Evolutionary conservation across 2,329 filamentous ascomycete genomes (phyloP), one percentile per base, ranked within the genome.

Genomic region (Cercospora nicotianae): DNA sequence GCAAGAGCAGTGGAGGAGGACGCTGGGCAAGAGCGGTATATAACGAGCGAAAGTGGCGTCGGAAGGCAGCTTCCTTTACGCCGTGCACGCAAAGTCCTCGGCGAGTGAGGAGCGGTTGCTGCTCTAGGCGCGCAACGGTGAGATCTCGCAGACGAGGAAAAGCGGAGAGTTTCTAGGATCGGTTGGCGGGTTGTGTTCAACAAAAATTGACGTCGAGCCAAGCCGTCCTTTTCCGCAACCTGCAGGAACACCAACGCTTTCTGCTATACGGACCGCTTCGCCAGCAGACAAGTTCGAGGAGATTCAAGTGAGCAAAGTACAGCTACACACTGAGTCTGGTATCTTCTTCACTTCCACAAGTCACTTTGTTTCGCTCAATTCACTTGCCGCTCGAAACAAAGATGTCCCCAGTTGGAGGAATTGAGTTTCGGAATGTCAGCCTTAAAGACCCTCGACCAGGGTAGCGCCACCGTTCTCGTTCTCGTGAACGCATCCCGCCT

Each of bases 151-250:
- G 53, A 26, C 16, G 60, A 36, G 60, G 26, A 64, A 63, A 64
- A 64, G 62, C 51, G 62, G 62, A 58, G 62, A 63, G 18, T 23
- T 36, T 28, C 51, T 42, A 48, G 62, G 62, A 58, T 64, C 31
- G 55, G 55, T 59, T 33, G 51, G 62, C 62, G 48, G 62, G 30
- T 63, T 23, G n/a, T 53, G 61, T 63, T 63, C 62, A 64, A 64
- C 62, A 57, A 57, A 63, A 63, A 55, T 55, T 63, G 45, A 63
- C 60, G 60, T 59, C 60, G 61, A 63, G 45, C 61, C 61, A 57
- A 58, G 62, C 62, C 62, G 62, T 64, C 33, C 30, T 18, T 45
- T 64, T 23, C 62, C 62, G 62, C 48, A 13, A n/a, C n/a, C 55
- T 64, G 48, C 62, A 64, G 51, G 62, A 57, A 63, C 61, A 42